Percentiles rank a stretch among this genome's conserved stretches.
Evolutionary conservation across 2,329 filamentous ascomycete species (phyloP).

Genomic region (Colletotrichum sp.): DNA sequence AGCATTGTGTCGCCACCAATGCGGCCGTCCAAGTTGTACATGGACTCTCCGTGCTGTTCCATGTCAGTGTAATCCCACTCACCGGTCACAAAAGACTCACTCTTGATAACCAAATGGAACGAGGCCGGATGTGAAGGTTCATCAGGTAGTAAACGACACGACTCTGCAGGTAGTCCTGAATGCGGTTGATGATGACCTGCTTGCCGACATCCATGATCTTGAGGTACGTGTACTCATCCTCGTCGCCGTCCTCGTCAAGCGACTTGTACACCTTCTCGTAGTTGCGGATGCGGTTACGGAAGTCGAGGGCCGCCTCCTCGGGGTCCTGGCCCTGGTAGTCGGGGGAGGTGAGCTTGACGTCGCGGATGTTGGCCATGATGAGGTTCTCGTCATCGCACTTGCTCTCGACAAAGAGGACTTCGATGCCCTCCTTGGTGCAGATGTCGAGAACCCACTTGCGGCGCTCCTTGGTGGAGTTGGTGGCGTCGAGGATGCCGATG

Average conservation of each 20-base stretch:
- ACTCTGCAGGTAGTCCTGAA: constrained; percentile 95
- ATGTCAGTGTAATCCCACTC: background rate
- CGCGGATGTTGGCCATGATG: constrained; percentile 97
- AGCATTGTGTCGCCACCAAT: constrained; percentile 93
- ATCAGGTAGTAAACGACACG: constrained; percentile 98
- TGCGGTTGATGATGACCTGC: constrained; percentile 97
- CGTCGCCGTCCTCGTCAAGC: constrained; percentile 80
- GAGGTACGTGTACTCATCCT: constrained; percentile 89
- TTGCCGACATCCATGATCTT: constrained; percentile 97
- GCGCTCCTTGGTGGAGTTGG: constrained; percentile 90
- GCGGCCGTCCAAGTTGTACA: constrained; percentile 87
- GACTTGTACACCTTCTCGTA: constrained; percentile 98
- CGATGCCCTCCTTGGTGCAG: constrained; percentile 77
- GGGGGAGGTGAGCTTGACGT: constrained; percentile 95
- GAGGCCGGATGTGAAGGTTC: constrained; percentile 96
- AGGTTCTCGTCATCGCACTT: constrained; percentile 95
- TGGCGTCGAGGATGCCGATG: constrained; percentile 94
- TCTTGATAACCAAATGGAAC: constrained; percentile 94
- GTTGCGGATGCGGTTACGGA: constrained; percentile 91
- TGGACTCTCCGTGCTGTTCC: constrained; percentile 85
- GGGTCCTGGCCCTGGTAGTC: constrained; percentile 96
- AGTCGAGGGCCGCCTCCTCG: constrained; percentile 87
- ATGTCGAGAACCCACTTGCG: constrained; percentile 89
- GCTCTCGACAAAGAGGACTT: constrained; percentile 95
- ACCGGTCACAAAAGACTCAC: constrained; percentile 55